A percentile compares a stretch with the other conserved stretches of the same genome.
Evolutionary conservation across 1,284 basidiomycete species (phyloP).

Genomic region (Sporisorium iseilematis-ciliati): DNA sequence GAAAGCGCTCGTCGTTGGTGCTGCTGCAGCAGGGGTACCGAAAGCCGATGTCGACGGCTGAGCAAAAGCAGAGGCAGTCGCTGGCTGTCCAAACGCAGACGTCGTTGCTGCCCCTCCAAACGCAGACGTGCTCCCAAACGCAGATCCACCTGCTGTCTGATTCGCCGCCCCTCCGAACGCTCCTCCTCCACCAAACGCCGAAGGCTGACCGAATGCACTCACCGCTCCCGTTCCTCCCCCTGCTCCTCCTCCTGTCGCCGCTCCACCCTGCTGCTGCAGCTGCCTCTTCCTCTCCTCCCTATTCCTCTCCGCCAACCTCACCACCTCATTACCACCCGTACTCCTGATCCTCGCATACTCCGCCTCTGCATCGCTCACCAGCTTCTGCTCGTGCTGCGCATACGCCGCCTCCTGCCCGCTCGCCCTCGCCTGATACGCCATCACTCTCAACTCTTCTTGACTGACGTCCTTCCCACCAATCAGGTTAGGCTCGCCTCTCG

Average conservation of each 20-base stretch:
- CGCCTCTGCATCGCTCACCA: slow-evolving; percentile 34
- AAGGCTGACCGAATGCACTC: slow-evolving; percentile 34
- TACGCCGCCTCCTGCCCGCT: slow-evolving; percentile 38
- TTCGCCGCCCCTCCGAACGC: background rate
- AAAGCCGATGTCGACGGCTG: slow-evolving; percentile 11
- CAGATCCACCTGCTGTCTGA: slow-evolving; percentile 3
- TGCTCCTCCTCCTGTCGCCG: background rate
- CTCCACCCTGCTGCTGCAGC: slow-evolving; percentile 12
- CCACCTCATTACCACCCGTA: slow-evolving; percentile 4
- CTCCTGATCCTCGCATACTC: slow-evolving; percentile 24
- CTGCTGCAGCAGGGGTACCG: slow-evolving; percentile 15
- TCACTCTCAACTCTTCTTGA: slow-evolving; percentile 79
- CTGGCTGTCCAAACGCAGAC: slow-evolving; percentile 19
- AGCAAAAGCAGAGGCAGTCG: slow-evolving; percentile 12
- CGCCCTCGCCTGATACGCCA: slow-evolving; percentile 51
- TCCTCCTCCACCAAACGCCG: slow-evolving; percentile 18
- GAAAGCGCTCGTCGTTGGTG: slow-evolving; percentile 15
- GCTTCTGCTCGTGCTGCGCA: slow-evolving; percentile 41
- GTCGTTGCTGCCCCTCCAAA: background rate
- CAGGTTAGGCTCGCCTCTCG: slow-evolving; percentile 80
- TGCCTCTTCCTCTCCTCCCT: slow-evolving; percentile 36
- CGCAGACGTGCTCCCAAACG: slow-evolving; percentile 8
- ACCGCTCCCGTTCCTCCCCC: slow-evolving; percentile 1
- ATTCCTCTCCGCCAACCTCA: slow-evolving; percentile 37
- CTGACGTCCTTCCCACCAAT: slow-evolving; percentile 80